These are phyloP conservation scores for Paraleonurus japonicus DNA, from an alignment of 257 asterid species.

Conservation along the genomic window DNA sequence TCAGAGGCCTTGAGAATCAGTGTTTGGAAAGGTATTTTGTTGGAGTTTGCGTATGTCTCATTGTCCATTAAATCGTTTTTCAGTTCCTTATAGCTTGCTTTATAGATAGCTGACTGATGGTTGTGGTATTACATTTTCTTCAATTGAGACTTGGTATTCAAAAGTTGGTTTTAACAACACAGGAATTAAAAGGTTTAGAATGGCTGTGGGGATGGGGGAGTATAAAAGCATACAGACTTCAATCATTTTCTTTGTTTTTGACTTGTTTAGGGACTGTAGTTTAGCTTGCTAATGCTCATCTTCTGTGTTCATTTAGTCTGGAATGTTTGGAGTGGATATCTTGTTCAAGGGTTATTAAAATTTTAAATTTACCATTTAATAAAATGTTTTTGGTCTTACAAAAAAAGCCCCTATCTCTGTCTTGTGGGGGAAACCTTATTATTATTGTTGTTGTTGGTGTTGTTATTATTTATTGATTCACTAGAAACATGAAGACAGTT, in stretches of 20 bases:
- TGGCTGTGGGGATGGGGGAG: background rate
- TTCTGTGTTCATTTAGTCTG: background rate
- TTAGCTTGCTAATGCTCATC: background rate
- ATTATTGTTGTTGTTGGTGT: no score
- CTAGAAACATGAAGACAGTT: background rate
- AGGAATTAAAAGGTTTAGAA: background rate
- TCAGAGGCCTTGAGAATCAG: slow-evolving; percentile 97
- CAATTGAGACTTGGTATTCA: slow-evolving; percentile 8
- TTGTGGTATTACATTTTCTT: slow-evolving; percentile 15
- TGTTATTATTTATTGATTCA: background rate
- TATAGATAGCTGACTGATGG: background rate
- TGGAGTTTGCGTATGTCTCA: background rate
- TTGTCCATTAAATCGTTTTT: background rate
- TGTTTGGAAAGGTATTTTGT: slow-evolving; percentile 84
- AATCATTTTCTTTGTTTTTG: background rate
- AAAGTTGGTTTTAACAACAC: background rate
- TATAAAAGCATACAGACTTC: background rate
- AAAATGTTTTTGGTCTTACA: background rate
- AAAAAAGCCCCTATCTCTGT: background rate
- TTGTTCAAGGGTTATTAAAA: no score
- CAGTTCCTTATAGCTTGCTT: slow-evolving; percentile 6
- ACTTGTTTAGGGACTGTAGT: background rate
- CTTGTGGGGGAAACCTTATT: background rate
- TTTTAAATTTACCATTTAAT: no score
- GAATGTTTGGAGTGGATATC: background rate